Evolutionary conservation across 225 moss, liverwort and hornwort genomes (phyloP).

Genomic region (Sphagnum tenellum): DNA sequence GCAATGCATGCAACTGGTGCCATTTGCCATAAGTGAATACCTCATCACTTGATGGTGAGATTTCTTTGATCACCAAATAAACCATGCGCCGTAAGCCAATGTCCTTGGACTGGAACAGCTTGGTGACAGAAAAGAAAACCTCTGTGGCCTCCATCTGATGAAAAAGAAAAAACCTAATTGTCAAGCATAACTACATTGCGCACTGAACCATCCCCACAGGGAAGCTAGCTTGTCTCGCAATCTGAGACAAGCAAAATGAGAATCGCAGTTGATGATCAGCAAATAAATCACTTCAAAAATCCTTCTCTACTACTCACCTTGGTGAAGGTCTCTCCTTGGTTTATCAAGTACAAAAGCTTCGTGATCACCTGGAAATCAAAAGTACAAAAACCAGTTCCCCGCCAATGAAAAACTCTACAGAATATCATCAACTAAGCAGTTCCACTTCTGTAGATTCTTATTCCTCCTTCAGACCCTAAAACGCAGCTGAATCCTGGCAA

Average conservation of each 20-base stretch:
- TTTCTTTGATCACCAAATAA: constrained; percentile 81
- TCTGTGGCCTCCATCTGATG: constrained; percentile 79
- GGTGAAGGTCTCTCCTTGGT: constrained; percentile 76
- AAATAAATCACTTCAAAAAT: too few relatives aligned
- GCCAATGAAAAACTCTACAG: background rate
- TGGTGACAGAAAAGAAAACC: constrained; percentile 82
- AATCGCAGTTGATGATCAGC: too few relatives aligned
- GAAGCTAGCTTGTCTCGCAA: too few relatives aligned
- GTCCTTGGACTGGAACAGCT: constrained; percentile 83
- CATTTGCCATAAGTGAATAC: constrained; percentile 8
- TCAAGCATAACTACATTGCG: too few relatives aligned
- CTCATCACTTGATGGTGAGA: constrained; percentile 78
- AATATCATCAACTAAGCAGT: background rate
- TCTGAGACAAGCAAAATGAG: too few relatives aligned
- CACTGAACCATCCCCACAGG: too few relatives aligned
- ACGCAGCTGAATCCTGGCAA: too few relatives aligned
- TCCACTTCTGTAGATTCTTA: too few relatives aligned
- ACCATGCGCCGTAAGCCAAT: constrained; percentile 83
- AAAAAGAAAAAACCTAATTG: background rate
- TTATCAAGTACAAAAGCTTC: constrained; percentile 81
- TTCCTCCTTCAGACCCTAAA: too few relatives aligned
- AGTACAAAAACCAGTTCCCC: too few relatives aligned
- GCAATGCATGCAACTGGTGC: too few relatives aligned
- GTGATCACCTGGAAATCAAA: constrained; percentile 57
- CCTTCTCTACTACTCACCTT: constrained; percentile 32